A percentile compares a stretch with the other conserved stretches of the same genome.
These are phyloP conservation scores for Parasarocladium wereldwijsianum DNA, from an alignment of 2,329 filamentous ascomycete genomes.

Conservation along the genomic window DNA sequence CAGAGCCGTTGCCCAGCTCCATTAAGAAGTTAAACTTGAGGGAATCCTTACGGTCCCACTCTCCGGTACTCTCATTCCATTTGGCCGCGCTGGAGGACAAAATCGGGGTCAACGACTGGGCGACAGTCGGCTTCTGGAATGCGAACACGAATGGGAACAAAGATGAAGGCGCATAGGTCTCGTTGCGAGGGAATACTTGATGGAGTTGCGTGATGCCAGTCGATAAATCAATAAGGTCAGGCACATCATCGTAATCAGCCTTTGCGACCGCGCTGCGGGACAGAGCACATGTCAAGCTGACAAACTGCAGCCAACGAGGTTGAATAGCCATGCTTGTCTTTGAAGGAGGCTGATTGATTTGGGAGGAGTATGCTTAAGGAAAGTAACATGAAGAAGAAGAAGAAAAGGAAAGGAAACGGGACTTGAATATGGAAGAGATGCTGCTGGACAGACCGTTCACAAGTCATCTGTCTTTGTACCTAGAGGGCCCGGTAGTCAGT, in stretches of 20 bases:
- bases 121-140: background rate
- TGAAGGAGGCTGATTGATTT: too few species aligned
- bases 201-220: constrained; percentile 2
- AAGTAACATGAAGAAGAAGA: too few species aligned
- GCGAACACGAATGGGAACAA: constrained; percentile 1
- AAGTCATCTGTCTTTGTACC: too few species aligned
- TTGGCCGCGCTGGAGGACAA: background rate
- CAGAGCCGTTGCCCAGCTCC: too few species aligned
- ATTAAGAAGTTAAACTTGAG: background rate
- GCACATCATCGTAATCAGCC: background rate
- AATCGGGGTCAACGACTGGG: background rate
- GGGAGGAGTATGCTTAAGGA: too few species aligned
- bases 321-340: background rate
- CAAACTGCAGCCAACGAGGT: constrained; percentile 1
- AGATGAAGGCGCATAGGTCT: background rate
- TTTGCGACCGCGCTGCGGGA: too few species aligned
- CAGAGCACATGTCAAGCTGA: constrained; percentile 1
- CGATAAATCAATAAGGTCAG: too few species aligned
- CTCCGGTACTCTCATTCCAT: background rate
- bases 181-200: constrained; percentile 4
- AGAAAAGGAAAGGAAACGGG: too few species aligned
- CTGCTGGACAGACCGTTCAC: too few species aligned
- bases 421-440: too few species aligned
- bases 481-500: too few species aligned
- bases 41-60: background rate